Base-by-base conservation (phyloP, 164 flowering plant genomes). In the Vitis riparia region DNA sequence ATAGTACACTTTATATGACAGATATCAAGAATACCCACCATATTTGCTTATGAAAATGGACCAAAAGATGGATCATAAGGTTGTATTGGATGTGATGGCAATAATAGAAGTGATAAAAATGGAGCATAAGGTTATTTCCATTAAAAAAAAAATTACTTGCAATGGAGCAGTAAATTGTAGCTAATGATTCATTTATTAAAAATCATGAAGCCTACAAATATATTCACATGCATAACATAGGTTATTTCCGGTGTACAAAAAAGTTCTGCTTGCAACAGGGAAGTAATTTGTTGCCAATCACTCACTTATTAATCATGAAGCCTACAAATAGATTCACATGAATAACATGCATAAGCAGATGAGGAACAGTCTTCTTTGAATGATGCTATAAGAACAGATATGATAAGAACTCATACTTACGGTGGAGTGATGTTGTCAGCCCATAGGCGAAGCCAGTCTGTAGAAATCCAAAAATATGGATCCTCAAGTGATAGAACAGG, bases 361-460 rank as follows among this genome's bases (percentile, higher is more conserved):
- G 17, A 19, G 17, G 23, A 9, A 57, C 11, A 23, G 37, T 37
- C 44, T 8, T 10, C 62, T 59, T 1, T 37, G 11, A 27, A 59
- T 27, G 15, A 51, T 10, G 52, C 57, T 51, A 19, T 14, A 52
- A 63, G 48, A 56, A 14, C 60, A 57, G 8, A 27, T 11, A 53
- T 51, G 9, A 15, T 6, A 61, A 48, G 8, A 69, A 50, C 2
- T 15, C 13, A 55, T 37, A 81, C 97, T 82, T 84, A 93, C 99
- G 72, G 64, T 27, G 91, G 82, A 59, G 30, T 70, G 30, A 89
- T 71, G 57, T 68, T 86, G 72, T 96, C 98, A 70, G 95, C 87
- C 98, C 99, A 96, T 55, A 80, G 88, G 10, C 97, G 98, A 81
- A 96, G 97, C 98, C 99, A 96, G 53, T 96, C 98, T 10, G 85